Base-by-base conservation (phyloP, 2,329 filamentous ascomycete genomes). In the Hymenoscyphus repandus region DNA sequence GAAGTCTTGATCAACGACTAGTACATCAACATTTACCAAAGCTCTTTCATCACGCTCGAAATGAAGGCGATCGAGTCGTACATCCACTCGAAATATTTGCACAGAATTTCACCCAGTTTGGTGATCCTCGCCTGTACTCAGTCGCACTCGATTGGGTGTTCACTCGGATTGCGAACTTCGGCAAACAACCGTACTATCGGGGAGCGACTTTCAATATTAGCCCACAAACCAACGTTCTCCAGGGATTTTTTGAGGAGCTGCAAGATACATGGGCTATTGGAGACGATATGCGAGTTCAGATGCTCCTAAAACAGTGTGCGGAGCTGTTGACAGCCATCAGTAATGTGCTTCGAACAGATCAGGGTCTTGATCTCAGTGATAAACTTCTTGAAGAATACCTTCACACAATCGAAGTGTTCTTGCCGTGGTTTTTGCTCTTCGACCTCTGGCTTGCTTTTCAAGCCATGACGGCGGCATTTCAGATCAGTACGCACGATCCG, bases 111-210 rank as follows among this genome's bases (percentile, higher is more conserved):
- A 30, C 32, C 41, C 17, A 38, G 3, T 15, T 34, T 9, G 11
- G 17, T 13, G 41, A 49, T 12, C 18, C 18, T 1, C 2, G 17
- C n/a, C 13, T 36, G 40, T 20, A 7, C 15, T 3, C n/a, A n/a
- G 2, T 18, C 7, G 51, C 51, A 3, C 27, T 53, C 30, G 47
- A 53, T 2, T 53, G 51, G 51, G 46, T 53, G 6, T 18, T 53
- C 7, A 49, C 32, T 18, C 42, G 51, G 1, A 27, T 53, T n/a
- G 27, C 37, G 12, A 12, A 31, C 2, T 53, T 46, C 15, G 36
- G 13, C n/a, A 32, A 41, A 3, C 33, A 45, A 17, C 30, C 36
- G 5, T n/a, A 31, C 17, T 12, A 20, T 10, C 22, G 13, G 12
- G 41, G 39, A 6, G n/a, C 17, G 31, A 44, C 32, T 7, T 39